Conservation (phyloP, 257 asterid genomes). For the Solanum lycopersicoides region DNA sequence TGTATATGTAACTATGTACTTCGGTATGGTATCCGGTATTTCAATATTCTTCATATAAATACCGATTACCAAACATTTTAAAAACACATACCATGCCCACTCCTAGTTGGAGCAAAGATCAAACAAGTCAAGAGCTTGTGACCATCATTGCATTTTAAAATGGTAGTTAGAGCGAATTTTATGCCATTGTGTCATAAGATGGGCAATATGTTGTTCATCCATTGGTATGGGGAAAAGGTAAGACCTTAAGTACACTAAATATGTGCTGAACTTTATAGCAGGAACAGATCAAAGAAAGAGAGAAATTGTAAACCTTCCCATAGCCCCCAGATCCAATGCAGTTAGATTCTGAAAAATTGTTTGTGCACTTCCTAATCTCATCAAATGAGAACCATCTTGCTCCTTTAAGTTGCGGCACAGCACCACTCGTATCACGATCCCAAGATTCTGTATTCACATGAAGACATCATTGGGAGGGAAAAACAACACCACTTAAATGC, state of each 20-base stretch:
- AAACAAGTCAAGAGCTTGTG: neutral
- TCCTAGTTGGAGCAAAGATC: neutral
- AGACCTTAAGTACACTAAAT: neutral
- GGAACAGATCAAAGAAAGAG: neutral
- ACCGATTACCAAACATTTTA: neutral
- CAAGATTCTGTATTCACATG: conserved; percentile 51
- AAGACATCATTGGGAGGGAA: conserved; percentile 1
- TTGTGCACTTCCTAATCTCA: conserved; percentile 52
- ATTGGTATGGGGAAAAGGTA: neutral
- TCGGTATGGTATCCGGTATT: neutral
- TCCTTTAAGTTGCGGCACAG: conserved; percentile 79
- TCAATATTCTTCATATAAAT: neutral
- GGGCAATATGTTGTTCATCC: neutral
- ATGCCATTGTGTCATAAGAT: neutral
- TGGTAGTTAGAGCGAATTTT: neutral
- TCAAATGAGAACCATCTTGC: conserved; percentile 77
- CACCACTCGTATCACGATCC: conserved; percentile 58
- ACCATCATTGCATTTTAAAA: neutral
- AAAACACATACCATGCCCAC: neutral
- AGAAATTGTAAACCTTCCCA: conserved; percentile 52
- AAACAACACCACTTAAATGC: neutral
- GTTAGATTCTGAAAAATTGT: conserved; percentile 61
- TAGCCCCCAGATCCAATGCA: conserved; percentile 85
- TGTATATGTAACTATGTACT: neutral
- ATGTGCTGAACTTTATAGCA: neutral